Conservation (phyloP, 352 stramenopile species). For the Phytophthora pluvialis region DNA sequence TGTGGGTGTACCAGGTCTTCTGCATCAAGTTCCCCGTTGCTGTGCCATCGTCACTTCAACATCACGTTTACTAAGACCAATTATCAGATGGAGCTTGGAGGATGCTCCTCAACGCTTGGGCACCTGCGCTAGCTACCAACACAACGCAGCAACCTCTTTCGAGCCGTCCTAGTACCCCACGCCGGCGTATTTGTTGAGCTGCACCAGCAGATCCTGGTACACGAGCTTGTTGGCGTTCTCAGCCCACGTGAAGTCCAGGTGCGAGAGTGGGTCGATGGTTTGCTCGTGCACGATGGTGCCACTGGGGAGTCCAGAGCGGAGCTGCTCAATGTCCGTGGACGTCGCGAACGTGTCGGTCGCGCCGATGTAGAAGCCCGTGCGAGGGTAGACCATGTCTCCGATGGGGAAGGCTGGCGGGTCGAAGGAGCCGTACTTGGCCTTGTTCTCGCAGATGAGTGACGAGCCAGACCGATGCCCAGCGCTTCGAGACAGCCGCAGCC, state of each 20-base stretch:
- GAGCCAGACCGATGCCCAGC: constrained; percentile 37
- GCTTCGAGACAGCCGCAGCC: constrained; percentile 42
- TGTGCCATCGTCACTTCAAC: constrained; percentile 6
- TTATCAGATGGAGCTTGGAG: background rate
- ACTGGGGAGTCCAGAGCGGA: constrained; percentile 36
- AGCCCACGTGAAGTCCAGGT: constrained; percentile 64
- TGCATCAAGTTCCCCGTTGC: background rate
- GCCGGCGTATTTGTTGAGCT: constrained; percentile 52
- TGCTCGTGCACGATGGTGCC: constrained; percentile 50
- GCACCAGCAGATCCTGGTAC: constrained; percentile 48
- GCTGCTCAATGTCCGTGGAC: constrained; percentile 37
- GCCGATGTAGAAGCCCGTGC: constrained; percentile 50
- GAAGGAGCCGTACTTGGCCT: constrained; percentile 48
- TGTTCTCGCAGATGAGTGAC: constrained; percentile 47
- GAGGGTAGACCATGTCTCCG: constrained; percentile 40
- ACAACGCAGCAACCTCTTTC: constrained; percentile 7
- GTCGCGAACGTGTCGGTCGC: constrained; percentile 48
- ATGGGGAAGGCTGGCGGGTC: constrained; percentile 38
- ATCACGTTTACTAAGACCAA: constrained; percentile 6
- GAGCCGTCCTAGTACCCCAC: constrained; percentile 36
- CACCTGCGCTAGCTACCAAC: constrained; percentile 3
- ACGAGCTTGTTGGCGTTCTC: constrained; percentile 46
- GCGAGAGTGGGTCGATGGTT: constrained; percentile 44
- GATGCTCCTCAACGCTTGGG: constrained; percentile 12
- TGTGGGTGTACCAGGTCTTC: background rate